A percentile compares a stretch with the other conserved stretches of the same genome.
Conservation (phyloP, 345 rosid genomes). For the Melaleuca quinquenervia region DNA sequence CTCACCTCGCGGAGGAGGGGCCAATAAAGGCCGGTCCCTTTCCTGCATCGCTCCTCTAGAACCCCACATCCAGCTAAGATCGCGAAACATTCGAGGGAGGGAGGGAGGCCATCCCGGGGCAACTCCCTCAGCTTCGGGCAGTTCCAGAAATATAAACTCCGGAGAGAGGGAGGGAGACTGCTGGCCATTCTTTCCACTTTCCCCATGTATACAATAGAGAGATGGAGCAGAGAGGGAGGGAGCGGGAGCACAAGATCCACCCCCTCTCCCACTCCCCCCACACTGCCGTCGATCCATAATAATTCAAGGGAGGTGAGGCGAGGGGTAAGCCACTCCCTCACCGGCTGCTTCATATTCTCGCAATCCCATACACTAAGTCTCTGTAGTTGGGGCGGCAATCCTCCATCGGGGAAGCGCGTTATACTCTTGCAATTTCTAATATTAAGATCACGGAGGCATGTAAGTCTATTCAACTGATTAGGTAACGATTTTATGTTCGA, state of each 20-base stretch:
- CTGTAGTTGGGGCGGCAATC: neutral
- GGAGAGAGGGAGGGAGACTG: no score
- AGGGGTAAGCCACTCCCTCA: neutral
- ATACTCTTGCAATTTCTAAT: neutral
- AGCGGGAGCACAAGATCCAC: neutral
- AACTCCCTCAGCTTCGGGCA: no score
- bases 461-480: no score
- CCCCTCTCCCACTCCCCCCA: neutral
- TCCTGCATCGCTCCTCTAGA: no score
- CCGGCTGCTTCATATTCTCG: neutral
- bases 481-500: no score
- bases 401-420: rapidly evolving
- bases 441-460: no score
- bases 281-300: rapidly evolving
- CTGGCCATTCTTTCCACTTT: neutral
- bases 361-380: rapidly evolving
- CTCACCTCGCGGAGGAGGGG: no score
- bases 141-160: no score
- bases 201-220: no score
- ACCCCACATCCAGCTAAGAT: neutral
- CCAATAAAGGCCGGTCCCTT: no score
- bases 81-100: neutral
- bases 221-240: no score
- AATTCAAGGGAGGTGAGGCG: rapidly evolving
- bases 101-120: no score